Conservation (phyloP, 1,284 basidiomycete genomes). For the Cystobasidium sp. region DNA sequence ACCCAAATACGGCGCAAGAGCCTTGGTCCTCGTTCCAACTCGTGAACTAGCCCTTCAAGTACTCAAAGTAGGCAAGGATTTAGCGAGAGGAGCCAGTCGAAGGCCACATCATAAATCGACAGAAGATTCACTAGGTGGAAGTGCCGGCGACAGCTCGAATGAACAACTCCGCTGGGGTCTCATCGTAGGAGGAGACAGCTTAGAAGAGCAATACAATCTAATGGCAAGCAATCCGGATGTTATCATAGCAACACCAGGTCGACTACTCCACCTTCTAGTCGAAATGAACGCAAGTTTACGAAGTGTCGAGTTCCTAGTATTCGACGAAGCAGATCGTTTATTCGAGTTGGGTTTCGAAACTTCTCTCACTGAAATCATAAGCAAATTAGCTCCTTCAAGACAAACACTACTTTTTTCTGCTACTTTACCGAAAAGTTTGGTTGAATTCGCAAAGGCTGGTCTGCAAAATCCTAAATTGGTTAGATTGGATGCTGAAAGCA, state of each 20-base stretch:
- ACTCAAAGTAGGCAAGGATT: conserved; percentile 90
- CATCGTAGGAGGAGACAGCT: conserved; percentile 90
- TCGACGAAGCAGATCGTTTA: conserved; percentile 97
- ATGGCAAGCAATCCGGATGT: conserved; percentile 93
- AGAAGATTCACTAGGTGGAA: conserved; percentile 56
- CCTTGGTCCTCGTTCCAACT: conserved; percentile 86
- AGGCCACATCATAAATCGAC: conserved; percentile 64
- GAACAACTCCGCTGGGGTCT: conserved; percentile 80
- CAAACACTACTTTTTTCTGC: conserved; percentile 81
- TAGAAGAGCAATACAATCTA: conserved; percentile 97
- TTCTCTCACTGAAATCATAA: conserved; percentile 85
- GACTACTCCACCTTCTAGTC: conserved; percentile 89
- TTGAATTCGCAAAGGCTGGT: conserved; percentile 97
- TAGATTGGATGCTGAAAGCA: conserved; percentile 91
- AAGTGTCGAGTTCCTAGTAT: conserved; percentile 87
- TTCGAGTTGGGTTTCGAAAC: conserved; percentile 94
- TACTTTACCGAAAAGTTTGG: conserved; percentile 90
- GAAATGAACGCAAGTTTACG: conserved; percentile 96
- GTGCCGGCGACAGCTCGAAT: conserved; percentile 59
- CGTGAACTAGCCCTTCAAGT: conserved; percentile 95
- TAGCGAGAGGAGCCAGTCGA: conserved; percentile 71
- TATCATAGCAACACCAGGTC: conserved; percentile 98
- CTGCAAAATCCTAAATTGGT: conserved; percentile 92
- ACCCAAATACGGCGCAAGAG: conserved; percentile 79
- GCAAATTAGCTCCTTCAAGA: conserved; percentile 71